A percentile compares a stretch with the other conserved stretches of the same genome.
These are phyloP conservation scores for Macaranga tanarius DNA, from an alignment of 441 rosid species.

Conservation along the genomic window DNA sequence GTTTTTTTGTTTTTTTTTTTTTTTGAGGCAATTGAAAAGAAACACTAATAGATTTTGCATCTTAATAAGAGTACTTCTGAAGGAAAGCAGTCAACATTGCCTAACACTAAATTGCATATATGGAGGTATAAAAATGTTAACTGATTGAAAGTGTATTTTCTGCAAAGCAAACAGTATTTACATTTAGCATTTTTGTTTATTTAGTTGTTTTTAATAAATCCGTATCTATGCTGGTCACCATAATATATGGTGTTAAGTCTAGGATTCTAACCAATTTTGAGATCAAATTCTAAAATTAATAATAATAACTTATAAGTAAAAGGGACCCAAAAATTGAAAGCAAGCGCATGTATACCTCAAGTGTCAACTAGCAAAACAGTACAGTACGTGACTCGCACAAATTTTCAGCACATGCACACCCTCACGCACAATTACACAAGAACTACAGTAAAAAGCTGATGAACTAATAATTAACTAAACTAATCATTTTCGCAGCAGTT, in stretches of 20 bases:
- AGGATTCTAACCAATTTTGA: not conserved
- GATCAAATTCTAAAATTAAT: not conserved
- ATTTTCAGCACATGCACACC: not conserved
- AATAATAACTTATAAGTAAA: not conserved
- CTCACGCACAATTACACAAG: not conserved
- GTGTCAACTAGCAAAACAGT: not conserved
- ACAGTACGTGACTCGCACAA: not conserved
- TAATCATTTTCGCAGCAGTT: not conserved
- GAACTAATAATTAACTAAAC: not conserved
- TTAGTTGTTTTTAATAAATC: not conserved
- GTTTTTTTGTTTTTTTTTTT: not conserved
- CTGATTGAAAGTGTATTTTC: not conserved
- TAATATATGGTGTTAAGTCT: not conserved
- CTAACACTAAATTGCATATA: not conserved
- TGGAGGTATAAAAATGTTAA: not conserved
- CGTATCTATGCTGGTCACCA: not conserved
- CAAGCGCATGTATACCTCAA: not conserved
- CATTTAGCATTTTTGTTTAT: not conserved
- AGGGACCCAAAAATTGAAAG: not conserved
- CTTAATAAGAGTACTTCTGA: not conserved
- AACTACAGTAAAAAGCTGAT: not conserved
- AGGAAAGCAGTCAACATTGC: not conserved
- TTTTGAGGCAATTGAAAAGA: not conserved
- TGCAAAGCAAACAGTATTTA: not conserved
- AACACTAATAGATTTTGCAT: not conserved